A percentile compares a stretch with the other conserved stretches of the same genome.
These are phyloP conservation scores for Wickerhamomyces pijperi DNA, from an alignment of 805 yeast species.

Conservation along the genomic window DNA sequence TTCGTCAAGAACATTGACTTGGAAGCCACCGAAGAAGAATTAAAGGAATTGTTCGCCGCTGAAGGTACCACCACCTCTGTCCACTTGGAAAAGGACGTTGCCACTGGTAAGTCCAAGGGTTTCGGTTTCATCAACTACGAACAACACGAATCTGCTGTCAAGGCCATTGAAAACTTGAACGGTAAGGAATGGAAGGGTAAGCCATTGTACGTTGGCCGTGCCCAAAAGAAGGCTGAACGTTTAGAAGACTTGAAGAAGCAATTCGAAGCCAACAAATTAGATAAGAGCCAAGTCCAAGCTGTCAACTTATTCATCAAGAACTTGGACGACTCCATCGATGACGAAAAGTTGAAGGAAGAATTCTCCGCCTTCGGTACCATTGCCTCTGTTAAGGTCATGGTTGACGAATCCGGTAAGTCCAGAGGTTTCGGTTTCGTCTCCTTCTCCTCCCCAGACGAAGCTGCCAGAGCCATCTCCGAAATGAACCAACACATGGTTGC, in stretches of 20 bases:
- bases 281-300: constrained; percentile 93
- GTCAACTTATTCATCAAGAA: constrained; percentile 94
- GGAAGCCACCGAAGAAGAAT: constrained; percentile 60
- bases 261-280: constrained; percentile 85
- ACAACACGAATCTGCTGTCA: constrained; percentile 75
- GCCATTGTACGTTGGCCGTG: constrained; percentile 91
- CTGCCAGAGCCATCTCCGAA: constrained; percentile 95
- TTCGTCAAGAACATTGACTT: constrained; percentile 82
- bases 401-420: constrained; percentile 87
- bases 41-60: constrained; percentile 59
- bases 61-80: constrained; percentile 80
- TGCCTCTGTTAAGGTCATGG: constrained; percentile 94
- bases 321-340: constrained; percentile 87
- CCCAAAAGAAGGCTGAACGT: constrained; percentile 98
- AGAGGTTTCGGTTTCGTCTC: constrained; percentile 99
- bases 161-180: constrained; percentile 87
- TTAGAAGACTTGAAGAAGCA: constrained; percentile 89
- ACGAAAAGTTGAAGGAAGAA: constrained; percentile 84
- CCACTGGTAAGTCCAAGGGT: constrained; percentile 84
- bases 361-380: constrained; percentile 89
- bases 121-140: constrained; percentile 93
- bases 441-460: constrained; percentile 96
- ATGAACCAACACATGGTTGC: constrained; percentile 95
- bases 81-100: constrained; percentile 56
- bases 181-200: constrained; percentile 79